Evolutionary conservation across 1,284 basidiomycete genomes (phyloP), one percentile per base, ranked within the genome.

Genomic region (Tremellales sp.): DNA sequence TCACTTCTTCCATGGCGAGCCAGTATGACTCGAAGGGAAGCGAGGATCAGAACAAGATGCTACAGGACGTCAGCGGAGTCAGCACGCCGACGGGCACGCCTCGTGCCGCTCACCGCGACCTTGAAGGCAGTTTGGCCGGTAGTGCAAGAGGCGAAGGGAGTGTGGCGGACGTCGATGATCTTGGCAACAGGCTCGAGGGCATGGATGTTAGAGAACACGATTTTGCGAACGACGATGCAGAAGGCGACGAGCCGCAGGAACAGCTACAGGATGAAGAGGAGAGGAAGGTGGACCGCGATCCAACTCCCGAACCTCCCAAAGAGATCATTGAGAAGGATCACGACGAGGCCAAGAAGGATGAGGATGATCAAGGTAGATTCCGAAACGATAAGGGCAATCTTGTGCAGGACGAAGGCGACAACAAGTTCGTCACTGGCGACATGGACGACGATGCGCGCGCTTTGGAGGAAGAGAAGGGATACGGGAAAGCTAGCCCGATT

Each of bases 71-170:
- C 7, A 67, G 64, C 31, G 68, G 65, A 4, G 62, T 72, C 7
- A 62, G 58, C 31, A 72, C 70, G 8, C 70, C 70, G 0, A 65
- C 53, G 13, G 63, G 67, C 4, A 72, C 70, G 1, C 70, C 70
- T 4, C 58, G 61, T 45, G 68, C 64, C 10, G 65, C 62, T 4
- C 49, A 53, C 22, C 51, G 56, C 40, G 58, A 64, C 19, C 53
- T 72, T 2, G 64, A 65, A 7, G 59, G 59, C 6, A 62, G 61
- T 40, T 51, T 56, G 11, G 46, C 49, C 12, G 60, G 52, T 1
- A 54, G 57, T 47, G 57, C 54, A 7, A 42, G 43, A 17, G 53
- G 54, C 4, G 58, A 53, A 23, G 50, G 36, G 3, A 42, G 27
- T 17, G 45, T 51, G 6, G 42, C 45, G 27, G 50, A 49, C 24